phyloP scores from a whole-genome alignment of 1,284 basidiomycete genomes.

The Rhizopogon parksii region DNA sequence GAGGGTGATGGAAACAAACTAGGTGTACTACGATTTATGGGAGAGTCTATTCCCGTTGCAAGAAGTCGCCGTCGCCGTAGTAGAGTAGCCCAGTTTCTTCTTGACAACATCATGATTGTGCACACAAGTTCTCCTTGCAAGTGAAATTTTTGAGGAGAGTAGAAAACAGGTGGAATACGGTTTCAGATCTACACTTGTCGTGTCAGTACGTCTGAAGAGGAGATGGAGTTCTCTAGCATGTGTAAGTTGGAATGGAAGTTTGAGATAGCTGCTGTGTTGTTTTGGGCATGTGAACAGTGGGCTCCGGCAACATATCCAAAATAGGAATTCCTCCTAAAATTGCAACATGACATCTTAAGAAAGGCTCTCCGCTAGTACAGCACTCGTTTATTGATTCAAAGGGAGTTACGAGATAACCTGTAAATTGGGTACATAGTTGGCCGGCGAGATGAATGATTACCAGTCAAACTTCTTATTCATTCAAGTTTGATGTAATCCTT shows the following conservation, averaged over 20 bases:
- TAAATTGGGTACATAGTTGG: no score
- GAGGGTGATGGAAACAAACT: conserved; percentile 4
- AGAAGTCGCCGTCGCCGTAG: neutral
- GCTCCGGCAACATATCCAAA: conserved; percentile 1
- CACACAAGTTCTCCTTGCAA: neutral
- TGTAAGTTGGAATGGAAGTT: neutral
- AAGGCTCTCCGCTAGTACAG: no score
- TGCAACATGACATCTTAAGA: neutral
- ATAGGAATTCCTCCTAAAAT: neutral
- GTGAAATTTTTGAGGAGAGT: neutral
- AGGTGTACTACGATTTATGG: conserved; percentile 2
- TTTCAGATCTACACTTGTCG: no score
- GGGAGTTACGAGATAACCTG: no score
- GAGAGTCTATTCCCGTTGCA: neutral
- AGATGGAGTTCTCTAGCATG: neutral
- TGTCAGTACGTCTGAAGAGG: neutral
- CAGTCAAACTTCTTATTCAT: no score
- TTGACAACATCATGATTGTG: neutral
- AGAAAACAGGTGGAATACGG: neutral
- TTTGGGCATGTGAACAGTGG: neutral
- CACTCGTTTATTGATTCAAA: no score
- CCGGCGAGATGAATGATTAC: no score
- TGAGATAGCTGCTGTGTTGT: neutral
- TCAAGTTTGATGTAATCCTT: no score
- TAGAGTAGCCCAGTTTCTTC: neutral